phyloP scores from a whole-genome alignment of 208 protist genomes.

The Wallacemonas collosoma region DNA sequence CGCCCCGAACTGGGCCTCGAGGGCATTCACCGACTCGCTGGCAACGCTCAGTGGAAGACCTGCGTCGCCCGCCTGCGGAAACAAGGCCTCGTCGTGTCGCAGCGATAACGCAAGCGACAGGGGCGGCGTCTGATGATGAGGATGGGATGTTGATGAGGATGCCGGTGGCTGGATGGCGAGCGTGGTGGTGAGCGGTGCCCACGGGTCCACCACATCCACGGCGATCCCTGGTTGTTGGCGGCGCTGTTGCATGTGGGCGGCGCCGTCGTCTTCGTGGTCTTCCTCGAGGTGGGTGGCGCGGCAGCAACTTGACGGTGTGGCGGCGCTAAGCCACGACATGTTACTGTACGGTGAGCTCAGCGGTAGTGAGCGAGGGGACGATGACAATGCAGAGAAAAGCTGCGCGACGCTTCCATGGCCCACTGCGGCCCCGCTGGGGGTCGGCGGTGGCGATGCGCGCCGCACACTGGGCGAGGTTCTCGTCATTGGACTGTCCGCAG shows the following conservation, averaged over 20 bases:
- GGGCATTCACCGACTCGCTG: constrained; percentile 39
- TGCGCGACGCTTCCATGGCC: background rate
- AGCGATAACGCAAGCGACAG: too few relatives aligned
- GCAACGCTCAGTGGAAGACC: constrained; percentile 26
- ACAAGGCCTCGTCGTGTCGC: too few relatives aligned
- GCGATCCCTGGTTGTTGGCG: too few relatives aligned
- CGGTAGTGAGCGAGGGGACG: background rate
- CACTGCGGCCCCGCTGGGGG: too few relatives aligned
- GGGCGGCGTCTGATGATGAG: too few relatives aligned
- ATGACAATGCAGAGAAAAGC: background rate
- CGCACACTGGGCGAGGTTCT: too few relatives aligned
- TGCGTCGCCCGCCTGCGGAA: background rate
- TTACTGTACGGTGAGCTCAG: constrained; percentile 11
- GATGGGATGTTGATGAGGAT: too few relatives aligned
- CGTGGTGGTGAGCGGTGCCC: too few relatives aligned
- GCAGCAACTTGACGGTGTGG: constrained; percentile 4
- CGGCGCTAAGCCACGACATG: constrained; percentile 2
- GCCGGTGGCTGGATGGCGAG: too few relatives aligned
- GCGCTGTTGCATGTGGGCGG: background rate
- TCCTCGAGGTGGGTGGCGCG: background rate
- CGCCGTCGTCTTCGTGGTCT: background rate
- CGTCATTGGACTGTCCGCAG: too few relatives aligned
- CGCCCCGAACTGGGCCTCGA: constrained; percentile 45
- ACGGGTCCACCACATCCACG: too few relatives aligned
- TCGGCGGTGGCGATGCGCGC: too few relatives aligned